phyloP scores from a whole-genome alignment of 2,329 filamentous ascomycete genomes.

The Fusarium globosum region DNA sequence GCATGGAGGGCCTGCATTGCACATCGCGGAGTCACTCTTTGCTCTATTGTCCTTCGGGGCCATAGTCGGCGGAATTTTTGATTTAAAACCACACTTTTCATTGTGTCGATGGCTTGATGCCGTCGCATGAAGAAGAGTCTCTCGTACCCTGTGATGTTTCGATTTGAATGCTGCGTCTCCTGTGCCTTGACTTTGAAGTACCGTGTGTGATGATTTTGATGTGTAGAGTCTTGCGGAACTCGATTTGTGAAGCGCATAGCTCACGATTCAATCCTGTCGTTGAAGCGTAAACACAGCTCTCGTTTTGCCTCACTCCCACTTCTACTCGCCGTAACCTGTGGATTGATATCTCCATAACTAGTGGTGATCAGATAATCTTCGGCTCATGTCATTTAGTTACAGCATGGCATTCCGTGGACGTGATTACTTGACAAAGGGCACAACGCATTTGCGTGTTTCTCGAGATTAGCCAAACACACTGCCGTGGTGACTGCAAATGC shows the following conservation, averaged over 20 bases:
- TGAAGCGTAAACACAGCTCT: no score
- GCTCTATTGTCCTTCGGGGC: slow-evolving; percentile 66
- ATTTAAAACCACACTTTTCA: slow-evolving; percentile 58
- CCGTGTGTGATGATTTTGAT: accelerated
- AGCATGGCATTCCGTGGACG: neutral
- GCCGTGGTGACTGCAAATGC: neutral
- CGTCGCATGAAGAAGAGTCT: slow-evolving; percentile 57
- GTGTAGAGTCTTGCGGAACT: accelerated
- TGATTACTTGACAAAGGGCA: neutral
- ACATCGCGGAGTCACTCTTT: slow-evolving; percentile 62
- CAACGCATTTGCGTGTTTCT: neutral
- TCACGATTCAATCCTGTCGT: neutral
- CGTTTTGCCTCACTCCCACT: no score
- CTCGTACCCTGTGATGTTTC: accelerated
- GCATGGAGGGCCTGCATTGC: slow-evolving; percentile 65
- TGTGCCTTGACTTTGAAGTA: accelerated
- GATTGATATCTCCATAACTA: no score
- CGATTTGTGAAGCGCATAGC: neutral
- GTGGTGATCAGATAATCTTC: neutral
- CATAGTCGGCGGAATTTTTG: slow-evolving; percentile 67
- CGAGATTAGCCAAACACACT: neutral
- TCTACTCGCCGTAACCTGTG: neutral
- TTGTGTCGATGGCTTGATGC: slow-evolving; percentile 54
- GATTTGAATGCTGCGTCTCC: no score
- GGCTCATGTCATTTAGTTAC: no score